Percentiles rank a stretch among this genome's conserved stretches.
Conservation (phyloP, 495 filamentous ascomycete genomes). For the Chaetomium fimeti region DNA sequence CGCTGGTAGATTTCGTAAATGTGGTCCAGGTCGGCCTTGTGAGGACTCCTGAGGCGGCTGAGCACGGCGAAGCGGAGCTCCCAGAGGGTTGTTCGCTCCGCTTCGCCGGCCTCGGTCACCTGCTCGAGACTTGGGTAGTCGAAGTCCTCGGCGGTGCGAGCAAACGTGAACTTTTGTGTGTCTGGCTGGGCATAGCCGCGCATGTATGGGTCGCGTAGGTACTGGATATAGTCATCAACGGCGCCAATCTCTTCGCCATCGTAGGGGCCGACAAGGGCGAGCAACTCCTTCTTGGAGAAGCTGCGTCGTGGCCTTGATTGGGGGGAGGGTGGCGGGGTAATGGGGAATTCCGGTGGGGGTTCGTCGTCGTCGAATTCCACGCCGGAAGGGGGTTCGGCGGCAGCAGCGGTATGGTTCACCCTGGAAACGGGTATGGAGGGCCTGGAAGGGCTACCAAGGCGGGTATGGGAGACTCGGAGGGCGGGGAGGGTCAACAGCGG, state of each 20-base stretch:
- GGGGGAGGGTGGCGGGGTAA: not conserved
- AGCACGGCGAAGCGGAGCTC: slow-evolving; percentile 38
- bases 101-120: slow-evolving; percentile 27
- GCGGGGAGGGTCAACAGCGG: slow-evolving; percentile 16
- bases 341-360: not conserved
- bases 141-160: slow-evolving; percentile 45
- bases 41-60: slow-evolving; percentile 35
- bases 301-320: slow-evolving; percentile 1
- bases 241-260: slow-evolving; percentile 38
- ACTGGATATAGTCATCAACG: slow-evolving; percentile 48
- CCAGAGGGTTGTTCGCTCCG: slow-evolving; percentile 30
- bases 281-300: slow-evolving; percentile 43
- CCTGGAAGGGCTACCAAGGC: slow-evolving; percentile 25
- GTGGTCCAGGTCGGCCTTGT: slow-evolving; percentile 36
- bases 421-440: slow-evolving; percentile 19
- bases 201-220: slow-evolving; percentile 48
- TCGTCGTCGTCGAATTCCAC: slow-evolving; percentile 5
- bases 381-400: slow-evolving; percentile 6
- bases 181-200: slow-evolving; percentile 47
- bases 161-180: slow-evolving; percentile 45
- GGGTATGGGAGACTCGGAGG: slow-evolving; percentile 17
- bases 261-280: slow-evolving; percentile 51
- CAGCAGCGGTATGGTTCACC: slow-evolving; percentile 26
- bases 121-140: slow-evolving; percentile 46
- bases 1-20: slow-evolving; percentile 46